Evolutionary conservation across 2,329 filamentous ascomycete genomes (phyloP).

Genomic region (Emmonsiellopsis sp.): DNA sequence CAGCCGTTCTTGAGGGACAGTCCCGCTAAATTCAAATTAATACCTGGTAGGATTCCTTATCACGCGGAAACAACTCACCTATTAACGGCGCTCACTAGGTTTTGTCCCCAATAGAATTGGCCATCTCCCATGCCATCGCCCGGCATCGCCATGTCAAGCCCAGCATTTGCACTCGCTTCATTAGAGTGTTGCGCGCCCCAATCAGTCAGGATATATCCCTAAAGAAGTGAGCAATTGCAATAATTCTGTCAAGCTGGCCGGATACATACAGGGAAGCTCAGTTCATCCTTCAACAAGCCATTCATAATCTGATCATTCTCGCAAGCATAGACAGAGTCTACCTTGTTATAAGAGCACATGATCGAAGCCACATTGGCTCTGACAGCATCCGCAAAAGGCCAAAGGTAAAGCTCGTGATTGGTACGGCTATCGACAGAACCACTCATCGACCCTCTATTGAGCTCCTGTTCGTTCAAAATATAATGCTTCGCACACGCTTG

Average conservation of each 20-base stretch:
- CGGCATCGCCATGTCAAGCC: slow-evolving; percentile 38
- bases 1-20: not conserved
- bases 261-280: slow-evolving; percentile 33
- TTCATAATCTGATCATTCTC: slow-evolving; percentile 39
- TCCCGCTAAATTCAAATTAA: slow-evolving; percentile 30
- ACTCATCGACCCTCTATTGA: slow-evolving; percentile 28
- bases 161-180: slow-evolving; percentile 29
- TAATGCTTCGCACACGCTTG: slow-evolving; percentile 53
- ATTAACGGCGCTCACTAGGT: slow-evolving; percentile 39
- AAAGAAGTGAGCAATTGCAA: not conserved
- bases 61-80: slow-evolving; percentile 36
- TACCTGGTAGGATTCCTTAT: slow-evolving; percentile 17
- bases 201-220: slow-evolving; percentile 40
- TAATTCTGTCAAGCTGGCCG: not conserved
- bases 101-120: slow-evolving; percentile 14
- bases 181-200: slow-evolving; percentile 36
- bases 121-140: slow-evolving; percentile 19
- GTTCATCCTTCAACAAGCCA: slow-evolving; percentile 38
- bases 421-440: slow-evolving; percentile 63
- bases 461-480: slow-evolving; percentile 60
- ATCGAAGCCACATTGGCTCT: slow-evolving; percentile 49
- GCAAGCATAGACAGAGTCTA: slow-evolving; percentile 41
- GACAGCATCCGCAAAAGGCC: slow-evolving; percentile 67
- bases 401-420: slow-evolving; percentile 65
- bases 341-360: slow-evolving; percentile 37